Evolutionary conservation across 805 yeast species (phyloP).

Genomic region (Cyberlindnera maritima): DNA sequence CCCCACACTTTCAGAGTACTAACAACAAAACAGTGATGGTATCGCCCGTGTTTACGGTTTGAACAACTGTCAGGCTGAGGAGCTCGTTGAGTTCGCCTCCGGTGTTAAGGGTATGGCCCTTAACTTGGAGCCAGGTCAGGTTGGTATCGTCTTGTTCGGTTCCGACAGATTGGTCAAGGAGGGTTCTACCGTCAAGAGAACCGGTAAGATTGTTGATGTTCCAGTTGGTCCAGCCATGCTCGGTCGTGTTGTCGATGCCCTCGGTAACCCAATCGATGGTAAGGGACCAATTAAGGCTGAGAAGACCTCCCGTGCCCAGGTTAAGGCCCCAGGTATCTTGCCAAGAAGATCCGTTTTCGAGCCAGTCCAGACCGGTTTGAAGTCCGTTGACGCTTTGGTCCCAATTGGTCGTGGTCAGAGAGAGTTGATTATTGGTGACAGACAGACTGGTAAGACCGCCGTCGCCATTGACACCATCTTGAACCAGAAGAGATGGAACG

Average conservation of each 20-base stretch:
- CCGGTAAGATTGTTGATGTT: conserved; percentile 98
- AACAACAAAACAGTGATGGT: conserved; percentile 76
- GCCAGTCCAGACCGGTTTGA: conserved; percentile 99
- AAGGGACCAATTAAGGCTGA: conserved; percentile 95
- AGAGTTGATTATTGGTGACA: conserved; percentile 99
- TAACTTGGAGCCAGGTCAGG: conserved; percentile 99
- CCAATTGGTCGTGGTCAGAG: conserved; percentile 99
- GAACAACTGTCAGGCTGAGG: conserved; percentile 99
- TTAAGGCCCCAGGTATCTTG: conserved; percentile 99
- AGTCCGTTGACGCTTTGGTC: conserved; percentile 98
- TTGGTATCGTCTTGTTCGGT: conserved; percentile 99
- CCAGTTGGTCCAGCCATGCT: conserved; percentile 97
- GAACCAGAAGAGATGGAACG: conserved; percentile 99
- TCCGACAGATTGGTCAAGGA: conserved; percentile 98
- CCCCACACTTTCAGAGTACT: not conserved
- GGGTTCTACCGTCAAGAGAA: conserved; percentile 99
- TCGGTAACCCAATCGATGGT: conserved; percentile 99
- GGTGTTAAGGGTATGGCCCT: conserved; percentile 99
- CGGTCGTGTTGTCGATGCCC: conserved; percentile 99
- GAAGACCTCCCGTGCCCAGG: conserved; percentile 91
- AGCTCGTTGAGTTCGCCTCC: conserved; percentile 97
- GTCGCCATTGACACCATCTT: conserved; percentile 97
- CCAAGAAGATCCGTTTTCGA: conserved; percentile 98
- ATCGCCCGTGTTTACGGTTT: conserved; percentile 99
- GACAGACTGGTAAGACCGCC: conserved; percentile 99